Evolutionary conservation across 768 basidiomycete species (phyloP), one percentile per base, ranked within the genome.

Genomic region (Macrolepiota fuliginosa): DNA sequence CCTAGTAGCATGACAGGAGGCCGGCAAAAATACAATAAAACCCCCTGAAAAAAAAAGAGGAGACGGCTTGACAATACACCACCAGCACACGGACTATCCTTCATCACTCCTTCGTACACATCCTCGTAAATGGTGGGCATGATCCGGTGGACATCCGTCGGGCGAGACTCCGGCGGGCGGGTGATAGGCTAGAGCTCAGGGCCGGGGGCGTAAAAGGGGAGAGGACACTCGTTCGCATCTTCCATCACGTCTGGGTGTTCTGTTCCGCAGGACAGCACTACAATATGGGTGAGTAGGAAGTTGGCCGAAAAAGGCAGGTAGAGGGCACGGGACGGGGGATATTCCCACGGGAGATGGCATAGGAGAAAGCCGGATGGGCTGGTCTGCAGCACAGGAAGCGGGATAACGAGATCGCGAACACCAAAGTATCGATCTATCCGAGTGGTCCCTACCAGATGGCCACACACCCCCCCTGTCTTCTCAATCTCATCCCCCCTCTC

Each of bases 341-440:
- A 42, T 56, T 56, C 54, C 40, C 54, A 56, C 54, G 54, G 27
- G 40, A 11, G 47, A 24, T 25, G 19, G 47, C 3, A 13, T 56
- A 56, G 54, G 54, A 42, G 54, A 56, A 56, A 56, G 54, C 54
- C 54, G 54, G 54, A 56, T 45, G 25, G 40, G 25, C 10, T 17
- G 24, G 29, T 55, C 39, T 42, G 11, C 15, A 55, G 11, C 15
- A n/a, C 24, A 17, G 54, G 15, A 45, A 45, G 54, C 40, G 54
- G 54, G 40, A 56, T 45, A 56, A 27, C 15, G 47, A 56, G 40
- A 56, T 56, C 24, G 54, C 37, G 24, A 39, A 7, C 4, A 29
- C 54, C 25, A 56, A 56, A 42, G 25, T 22, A 24, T 45, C 29
- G 29, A 32, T 32, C 54, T 25, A 54, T 15, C 35, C 53, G 53